phyloP scores from a whole-genome alignment of 2,329 filamentous ascomycete species.

The Penicillium freii region DNA sequence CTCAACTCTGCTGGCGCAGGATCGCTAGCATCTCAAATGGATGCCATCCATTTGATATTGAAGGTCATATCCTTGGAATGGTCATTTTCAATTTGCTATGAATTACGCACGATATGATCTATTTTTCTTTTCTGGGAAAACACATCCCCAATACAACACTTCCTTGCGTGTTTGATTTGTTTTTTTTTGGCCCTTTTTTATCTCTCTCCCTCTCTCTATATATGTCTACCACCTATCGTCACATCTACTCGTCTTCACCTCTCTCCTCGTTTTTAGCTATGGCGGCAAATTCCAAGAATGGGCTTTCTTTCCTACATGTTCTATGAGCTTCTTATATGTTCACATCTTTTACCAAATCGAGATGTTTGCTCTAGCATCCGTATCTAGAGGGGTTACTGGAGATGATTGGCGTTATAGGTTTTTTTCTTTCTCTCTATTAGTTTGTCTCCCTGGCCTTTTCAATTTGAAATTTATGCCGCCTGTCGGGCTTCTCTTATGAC shows the following conservation, averaged over 20 bases:
- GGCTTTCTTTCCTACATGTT: background rate
- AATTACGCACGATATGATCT: conserved; percentile 5
- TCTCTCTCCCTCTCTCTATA: background rate
- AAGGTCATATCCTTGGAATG: background rate
- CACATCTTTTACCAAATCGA: background rate
- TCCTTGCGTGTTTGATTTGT: background rate
- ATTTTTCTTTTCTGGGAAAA: background rate
- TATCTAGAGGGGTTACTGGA: background rate
- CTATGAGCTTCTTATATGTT: background rate
- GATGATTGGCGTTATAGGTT: background rate
- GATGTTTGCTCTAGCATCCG: background rate
- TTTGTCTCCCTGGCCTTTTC: background rate
- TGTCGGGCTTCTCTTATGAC: background rate
- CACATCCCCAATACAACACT: background rate
- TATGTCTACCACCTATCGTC: background rate
- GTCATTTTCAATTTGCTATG: background rate
- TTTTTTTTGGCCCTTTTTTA: conserved; percentile 2
- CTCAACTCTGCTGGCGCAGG: conserved; percentile 17
- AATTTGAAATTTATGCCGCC: background rate
- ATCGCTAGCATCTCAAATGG: conserved; percentile 7
- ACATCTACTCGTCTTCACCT: background rate
- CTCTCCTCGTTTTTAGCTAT: background rate
- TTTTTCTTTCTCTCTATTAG: background rate
- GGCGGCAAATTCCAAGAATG: background rate
- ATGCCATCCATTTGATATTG: background rate